Conservation (phyloP, 2,329 filamentous ascomycete genomes). For the Salinomyces thailandicus region DNA sequence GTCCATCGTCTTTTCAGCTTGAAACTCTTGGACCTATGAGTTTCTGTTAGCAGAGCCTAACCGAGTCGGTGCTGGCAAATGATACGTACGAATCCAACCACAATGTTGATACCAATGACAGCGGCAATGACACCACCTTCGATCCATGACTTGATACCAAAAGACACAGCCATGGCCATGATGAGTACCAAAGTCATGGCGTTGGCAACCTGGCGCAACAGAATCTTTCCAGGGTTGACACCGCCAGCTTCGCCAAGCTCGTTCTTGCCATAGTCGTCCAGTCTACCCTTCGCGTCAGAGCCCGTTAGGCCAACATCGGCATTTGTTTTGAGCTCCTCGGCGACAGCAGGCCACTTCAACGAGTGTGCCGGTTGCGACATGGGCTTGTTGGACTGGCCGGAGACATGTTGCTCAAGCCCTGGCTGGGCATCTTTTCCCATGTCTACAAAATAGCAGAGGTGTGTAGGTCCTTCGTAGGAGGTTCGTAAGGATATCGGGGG, state of each 20-base stretch:
- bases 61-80: too few relatives aligned
- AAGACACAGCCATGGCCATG: constrained; percentile 39
- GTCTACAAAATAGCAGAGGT: not conserved
- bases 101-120: constrained; percentile 37
- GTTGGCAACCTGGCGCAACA: constrained; percentile 63
- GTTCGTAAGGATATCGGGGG: too few relatives aligned
- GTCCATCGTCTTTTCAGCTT: constrained; percentile 42
- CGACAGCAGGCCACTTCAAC: constrained; percentile 43
- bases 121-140: constrained; percentile 39
- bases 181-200: constrained; percentile 61
- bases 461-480: too few relatives aligned
- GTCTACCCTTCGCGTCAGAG: constrained; percentile 48
- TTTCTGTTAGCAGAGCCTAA: too few relatives aligned
- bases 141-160: constrained; percentile 38
- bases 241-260: constrained; percentile 59
- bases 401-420: constrained; percentile 17
- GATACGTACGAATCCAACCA: constrained; percentile 31
- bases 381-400: constrained; percentile 35
- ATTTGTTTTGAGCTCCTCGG: constrained; percentile 50
- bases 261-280: constrained; percentile 54
- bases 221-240: constrained; percentile 60
- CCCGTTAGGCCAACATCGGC: constrained; percentile 56
- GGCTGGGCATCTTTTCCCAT: not conserved
- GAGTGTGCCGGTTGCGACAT: constrained; percentile 54
- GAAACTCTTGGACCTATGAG: constrained; percentile 35